Base-by-base conservation (phyloP, 331 rosid genomes). In the Pyrus hybrid region DNA sequence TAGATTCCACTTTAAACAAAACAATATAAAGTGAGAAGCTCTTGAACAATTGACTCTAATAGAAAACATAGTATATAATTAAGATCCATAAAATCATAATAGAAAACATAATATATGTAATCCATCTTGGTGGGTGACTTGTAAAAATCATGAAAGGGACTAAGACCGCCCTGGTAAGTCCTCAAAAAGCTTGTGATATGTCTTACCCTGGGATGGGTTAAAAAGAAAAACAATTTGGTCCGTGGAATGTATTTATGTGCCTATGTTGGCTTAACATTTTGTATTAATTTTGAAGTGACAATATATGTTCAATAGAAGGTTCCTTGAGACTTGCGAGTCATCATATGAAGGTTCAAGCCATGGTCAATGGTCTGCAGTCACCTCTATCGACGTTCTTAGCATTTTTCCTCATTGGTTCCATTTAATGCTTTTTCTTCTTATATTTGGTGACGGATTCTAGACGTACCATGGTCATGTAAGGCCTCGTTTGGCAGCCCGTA, bases 11-110 rank as follows among this genome's bases (percentile, higher is more conserved):
- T 4, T 14, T 67, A 53, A 30, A 61, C 21, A 67, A 81, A 60
- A 71, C 67, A 77, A 67, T 67, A 72, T 72, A 57, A 1, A 61
- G 72, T 77, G 79, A 70, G 70, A 30, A 60, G 56, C 62, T 72
- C 37, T 33, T 37, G 5, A 8, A 43, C 12, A 71, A 33, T 67
- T 81, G 78, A 72, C 72, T 67, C n/a, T 49, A 7, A 49, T 49
- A 49, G 8, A 37, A 37, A 37, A 37, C 45, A 49, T 2, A 17
- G 17, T 7, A 49, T 6, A 49, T 49, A 49, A 5, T 7, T 49
- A 49, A 49, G 21, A 49, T 49, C 56, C 56, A 17, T 17, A 49
- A 6, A 49, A n/a, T n/a, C n/a, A n/a, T n/a, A n/a, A n/a, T n/a
- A n/a, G n/a, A n/a, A n/a, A n/a, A n/a, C n/a, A n/a, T n/a, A n/a